phyloP scores from a whole-genome alignment of 495 filamentous ascomycete genomes.

The Usnea hakonensis region DNA sequence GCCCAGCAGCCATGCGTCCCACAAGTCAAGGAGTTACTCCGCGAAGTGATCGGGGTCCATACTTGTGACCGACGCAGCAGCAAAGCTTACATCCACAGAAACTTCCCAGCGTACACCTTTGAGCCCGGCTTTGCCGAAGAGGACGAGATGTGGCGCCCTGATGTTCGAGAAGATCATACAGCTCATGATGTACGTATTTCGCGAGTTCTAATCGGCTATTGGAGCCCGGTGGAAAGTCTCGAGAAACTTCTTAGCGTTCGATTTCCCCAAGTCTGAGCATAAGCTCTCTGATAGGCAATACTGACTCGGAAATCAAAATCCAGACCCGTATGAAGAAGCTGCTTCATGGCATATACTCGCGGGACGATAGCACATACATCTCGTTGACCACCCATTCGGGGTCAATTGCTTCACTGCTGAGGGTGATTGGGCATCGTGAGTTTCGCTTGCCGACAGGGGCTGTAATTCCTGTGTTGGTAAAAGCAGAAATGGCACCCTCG shows the following conservation, averaged over 20 bases:
- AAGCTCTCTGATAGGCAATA: neutral
- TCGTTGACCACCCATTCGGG: conserved; percentile 64
- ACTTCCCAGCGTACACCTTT: conserved; percentile 53
- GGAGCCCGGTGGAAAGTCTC: too few relatives aligned
- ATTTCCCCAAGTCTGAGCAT: neutral
- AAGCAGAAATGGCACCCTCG: conserved; percentile 34
- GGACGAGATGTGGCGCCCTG: conserved; percentile 54
- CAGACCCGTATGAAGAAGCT: conserved; percentile 39
- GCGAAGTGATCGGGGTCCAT: conserved; percentile 66
- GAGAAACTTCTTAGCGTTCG: too few relatives aligned
- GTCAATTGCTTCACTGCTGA: conserved; percentile 50
- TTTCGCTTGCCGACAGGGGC: conserved; percentile 60
- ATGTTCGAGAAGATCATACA: conserved; percentile 43
- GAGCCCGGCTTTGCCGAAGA: conserved; percentile 56
- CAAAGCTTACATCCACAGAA: conserved; percentile 45
- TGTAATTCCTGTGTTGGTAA: conserved; percentile 61
- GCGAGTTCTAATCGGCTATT: too few relatives aligned
- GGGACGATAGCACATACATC: conserved; percentile 51
- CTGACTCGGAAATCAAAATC: neutral
- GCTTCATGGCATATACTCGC: conserved; percentile 57
- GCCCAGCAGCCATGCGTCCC: conserved; percentile 45
- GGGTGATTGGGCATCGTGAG: conserved; percentile 51
- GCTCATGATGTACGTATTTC: conserved; percentile 38
- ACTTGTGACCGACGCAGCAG: conserved; percentile 68
- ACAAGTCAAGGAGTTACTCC: conserved; percentile 59